Evolutionary conservation across 805 yeast genomes (phyloP).

Genomic region (Zygoascus biomembranicola): DNA sequence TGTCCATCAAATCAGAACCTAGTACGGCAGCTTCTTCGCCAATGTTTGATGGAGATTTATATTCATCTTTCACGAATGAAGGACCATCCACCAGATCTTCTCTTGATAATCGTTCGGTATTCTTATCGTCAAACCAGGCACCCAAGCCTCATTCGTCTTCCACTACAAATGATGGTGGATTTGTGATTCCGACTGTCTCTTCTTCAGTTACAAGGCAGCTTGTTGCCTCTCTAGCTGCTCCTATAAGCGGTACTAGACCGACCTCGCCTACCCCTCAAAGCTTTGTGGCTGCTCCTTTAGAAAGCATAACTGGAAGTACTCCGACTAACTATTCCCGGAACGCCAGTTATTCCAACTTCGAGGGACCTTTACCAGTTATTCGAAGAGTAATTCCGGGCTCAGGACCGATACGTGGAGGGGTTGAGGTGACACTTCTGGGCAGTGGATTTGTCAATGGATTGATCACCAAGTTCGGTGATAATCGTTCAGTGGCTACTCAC

Average conservation of each 20-base stretch:
- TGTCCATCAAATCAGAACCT: slow-evolving; percentile 5
- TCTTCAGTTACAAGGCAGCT: background rate
- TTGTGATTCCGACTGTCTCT: background rate
- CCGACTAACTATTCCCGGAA: background rate
- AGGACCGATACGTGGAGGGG: slow-evolving; percentile 93
- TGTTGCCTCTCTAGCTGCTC: background rate
- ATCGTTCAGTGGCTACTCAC: slow-evolving; percentile 54
- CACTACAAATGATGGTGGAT: background rate
- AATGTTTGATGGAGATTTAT: background rate
- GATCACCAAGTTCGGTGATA: slow-evolving; percentile 73
- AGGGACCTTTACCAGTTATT: slow-evolving; percentile 43
- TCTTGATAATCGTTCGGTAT: background rate
- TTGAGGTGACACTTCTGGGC: slow-evolving; percentile 87
- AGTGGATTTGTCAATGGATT: slow-evolving; percentile 78
- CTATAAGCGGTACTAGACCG: background rate
- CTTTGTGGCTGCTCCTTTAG: background rate
- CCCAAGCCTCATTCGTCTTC: background rate
- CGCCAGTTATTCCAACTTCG: slow-evolving; percentile 19
- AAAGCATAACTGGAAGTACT: background rate
- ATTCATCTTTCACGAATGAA: background rate
- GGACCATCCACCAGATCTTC: background rate
- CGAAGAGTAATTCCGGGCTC: slow-evolving; percentile 89
- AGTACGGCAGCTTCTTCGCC: slow-evolving; percentile 11
- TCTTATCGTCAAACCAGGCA: background rate
- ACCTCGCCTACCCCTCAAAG: background rate